Conservation (phyloP, 257 asterid species). For the Salvia miltiorrhiza region DNA sequence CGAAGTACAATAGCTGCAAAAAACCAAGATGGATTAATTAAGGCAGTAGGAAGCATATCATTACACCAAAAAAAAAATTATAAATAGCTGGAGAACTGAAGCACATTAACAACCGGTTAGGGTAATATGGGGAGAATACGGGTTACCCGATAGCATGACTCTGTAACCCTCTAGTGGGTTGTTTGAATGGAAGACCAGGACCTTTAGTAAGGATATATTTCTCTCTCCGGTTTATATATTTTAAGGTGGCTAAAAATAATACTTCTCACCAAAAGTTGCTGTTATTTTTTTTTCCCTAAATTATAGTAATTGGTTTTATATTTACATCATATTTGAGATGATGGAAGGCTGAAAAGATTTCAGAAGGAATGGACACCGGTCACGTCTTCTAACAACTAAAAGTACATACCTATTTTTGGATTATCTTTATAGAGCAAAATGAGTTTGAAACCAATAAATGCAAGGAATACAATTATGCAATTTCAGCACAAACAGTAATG, state of each 20-base stretch:
- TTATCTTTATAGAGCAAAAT: not conserved
- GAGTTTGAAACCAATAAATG: not conserved
- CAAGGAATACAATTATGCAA: not conserved
- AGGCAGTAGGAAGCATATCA: conserved; percentile 9
- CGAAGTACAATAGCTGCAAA: conserved; percentile 87
- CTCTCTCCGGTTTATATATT: not conserved
- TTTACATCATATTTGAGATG: not conserved
- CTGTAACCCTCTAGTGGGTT: not conserved
- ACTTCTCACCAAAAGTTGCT: not conserved
- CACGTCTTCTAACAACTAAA: not conserved
- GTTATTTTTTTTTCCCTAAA: not conserved
- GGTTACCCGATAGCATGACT: not conserved
- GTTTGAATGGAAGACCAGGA: not conserved
- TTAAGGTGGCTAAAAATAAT: not conserved
- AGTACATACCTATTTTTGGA: not conserved
- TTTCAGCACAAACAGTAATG: not conserved
- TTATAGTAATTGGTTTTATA: not conserved
- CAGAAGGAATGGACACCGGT: not conserved
- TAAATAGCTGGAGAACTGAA: not conserved
- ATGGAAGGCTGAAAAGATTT: not conserved
- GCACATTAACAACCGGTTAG: not conserved
- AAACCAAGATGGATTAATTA: conserved; percentile 12
- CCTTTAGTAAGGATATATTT: not conserved
- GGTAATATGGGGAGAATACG: not conserved
- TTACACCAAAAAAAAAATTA: not conserved